Conservation (phyloP, 768 basidiomycete species). For the Termitomyces sp. region DNA sequence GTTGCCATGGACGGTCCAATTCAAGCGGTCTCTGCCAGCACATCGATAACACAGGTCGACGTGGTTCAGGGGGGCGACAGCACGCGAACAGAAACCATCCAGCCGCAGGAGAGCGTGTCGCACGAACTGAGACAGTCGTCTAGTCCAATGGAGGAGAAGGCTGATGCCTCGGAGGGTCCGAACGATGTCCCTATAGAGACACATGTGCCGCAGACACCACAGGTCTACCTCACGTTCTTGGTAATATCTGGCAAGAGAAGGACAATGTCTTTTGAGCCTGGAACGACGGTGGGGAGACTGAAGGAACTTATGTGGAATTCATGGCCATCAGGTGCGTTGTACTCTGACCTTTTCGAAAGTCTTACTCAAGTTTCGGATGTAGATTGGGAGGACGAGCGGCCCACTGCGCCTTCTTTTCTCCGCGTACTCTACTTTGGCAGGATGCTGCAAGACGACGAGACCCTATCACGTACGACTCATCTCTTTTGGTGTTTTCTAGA, state of each 20-base stretch:
- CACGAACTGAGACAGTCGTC: slow-evolving; percentile 8
- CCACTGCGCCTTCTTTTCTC: slow-evolving; percentile 71
- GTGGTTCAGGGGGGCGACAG: slow-evolving; percentile 3
- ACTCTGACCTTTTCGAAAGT: too few relatives aligned
- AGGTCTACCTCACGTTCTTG: slow-evolving; percentile 65
- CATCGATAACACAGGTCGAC: slow-evolving; percentile 14
- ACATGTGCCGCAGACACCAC: slow-evolving; percentile 51
- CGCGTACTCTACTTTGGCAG: slow-evolving; percentile 73
- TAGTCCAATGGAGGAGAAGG: slow-evolving; percentile 2
- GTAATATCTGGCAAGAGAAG: slow-evolving; percentile 63
- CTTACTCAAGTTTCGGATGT: slow-evolving; percentile 4
- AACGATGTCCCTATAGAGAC: slow-evolving; percentile 1
- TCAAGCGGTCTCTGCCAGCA: slow-evolving; percentile 11
- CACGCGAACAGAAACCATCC: not conserved
- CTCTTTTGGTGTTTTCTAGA: slow-evolving; percentile 4
- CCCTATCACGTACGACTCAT: slow-evolving; percentile 48
- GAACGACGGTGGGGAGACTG: slow-evolving; percentile 67
- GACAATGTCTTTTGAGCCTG: slow-evolving; percentile 71
- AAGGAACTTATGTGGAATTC: slow-evolving; percentile 83
- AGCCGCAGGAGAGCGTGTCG: slow-evolving; percentile 3
- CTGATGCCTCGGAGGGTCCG: not conserved
- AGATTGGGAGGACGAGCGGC: slow-evolving; percentile 79
- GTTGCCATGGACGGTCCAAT: slow-evolving; percentile 3
- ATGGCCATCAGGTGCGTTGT: slow-evolving; percentile 63
- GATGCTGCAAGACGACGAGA: slow-evolving; percentile 82